Conservation (phyloP, 768 basidiomycete species). For the Suillus alpinus region DNA sequence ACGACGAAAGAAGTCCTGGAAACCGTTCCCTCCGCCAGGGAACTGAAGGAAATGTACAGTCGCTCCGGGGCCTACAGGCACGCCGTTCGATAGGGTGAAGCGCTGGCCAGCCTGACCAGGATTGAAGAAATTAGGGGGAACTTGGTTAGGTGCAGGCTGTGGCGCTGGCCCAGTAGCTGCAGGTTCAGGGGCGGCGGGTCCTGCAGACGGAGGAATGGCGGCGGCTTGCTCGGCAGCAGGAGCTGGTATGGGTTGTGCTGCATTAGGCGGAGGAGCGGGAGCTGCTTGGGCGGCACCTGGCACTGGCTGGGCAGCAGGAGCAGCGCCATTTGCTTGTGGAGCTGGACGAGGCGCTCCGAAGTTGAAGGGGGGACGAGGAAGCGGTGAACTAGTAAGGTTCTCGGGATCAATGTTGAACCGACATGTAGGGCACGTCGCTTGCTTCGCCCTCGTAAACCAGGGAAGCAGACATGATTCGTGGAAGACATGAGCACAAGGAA, state of each 20-base stretch:
- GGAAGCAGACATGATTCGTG: conserved; percentile 76
- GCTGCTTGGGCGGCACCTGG: conserved; percentile 7
- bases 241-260: not conserved
- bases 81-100: conserved; percentile 14
- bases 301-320: conserved; percentile 4
- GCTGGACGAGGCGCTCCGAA: conserved; percentile 11
- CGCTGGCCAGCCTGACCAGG: conserved; percentile 8
- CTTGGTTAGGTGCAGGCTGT: conserved; percentile 6
- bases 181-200: conserved; percentile 2
- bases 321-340: conserved; percentile 10
- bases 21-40: conserved; percentile 13
- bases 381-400: conserved; percentile 51
- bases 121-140: conserved; percentile 4
- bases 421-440: conserved; percentile 83
- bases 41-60: conserved; percentile 24
- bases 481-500: conserved; percentile 82
- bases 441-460: conserved; percentile 77
- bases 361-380: conserved; percentile 16
- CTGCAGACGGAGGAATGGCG: conserved; percentile 3
- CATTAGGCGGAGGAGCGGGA: conserved; percentile 4
- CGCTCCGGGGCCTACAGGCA: conserved; percentile 17
- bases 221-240: not conserved
- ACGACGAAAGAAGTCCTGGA: conserved; percentile 3
- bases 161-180: conserved; percentile 4
- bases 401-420: conserved; percentile 82